Evolutionary conservation across 768 basidiomycete species (phyloP), one percentile per base, ranked within the genome.

Genomic region (Hysterangium stoloniferum): DNA sequence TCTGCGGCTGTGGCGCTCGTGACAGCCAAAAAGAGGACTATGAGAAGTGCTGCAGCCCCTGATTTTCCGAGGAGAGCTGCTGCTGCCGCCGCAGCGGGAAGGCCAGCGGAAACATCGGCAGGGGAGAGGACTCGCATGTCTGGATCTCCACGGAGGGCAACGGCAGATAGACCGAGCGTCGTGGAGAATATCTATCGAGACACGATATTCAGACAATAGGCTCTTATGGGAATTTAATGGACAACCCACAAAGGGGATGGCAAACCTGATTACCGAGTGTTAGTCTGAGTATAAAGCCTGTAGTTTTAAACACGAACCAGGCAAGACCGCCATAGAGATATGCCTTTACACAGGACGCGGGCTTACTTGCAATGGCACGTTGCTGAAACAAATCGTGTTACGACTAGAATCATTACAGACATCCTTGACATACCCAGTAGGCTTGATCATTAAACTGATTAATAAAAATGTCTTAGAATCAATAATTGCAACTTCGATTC

Each of bases 241-340:
- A 9, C 3, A 28, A 46, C 51, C 37, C 15, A 59, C 62, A 63
- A 93, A 89, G 0, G 90, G 90, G 53, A 93, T 90, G 1, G 86
- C 79, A 60, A 94, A 91, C 79, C 79, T 80, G 42, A 13, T 19
- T 37, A 37, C 32, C 7, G 17, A 44, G 28, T 3, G 38, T 22
- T 17, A 46, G 48, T 7, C 9, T 9, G 7, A 15, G 24, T 22
- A 27, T 25, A 38, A 28, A 4, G 12, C 11, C n/a, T 32, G 11
- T 27, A 11, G 3, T 6, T 12, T 15, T 27, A 15, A 28, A 33
- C 28, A 63, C 69, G 33, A 53, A 80, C 93, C 94, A 96, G 1
- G 89, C 85, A 6, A 93, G 62, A 3, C 92, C 93, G 37, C 93
- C 94, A 6, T 92, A 73, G 3, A 94, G 70, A 68, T 91, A 97